Conservation (phyloP, 2,329 filamentous ascomycete species). For the Curvularia hawaiiensis region DNA sequence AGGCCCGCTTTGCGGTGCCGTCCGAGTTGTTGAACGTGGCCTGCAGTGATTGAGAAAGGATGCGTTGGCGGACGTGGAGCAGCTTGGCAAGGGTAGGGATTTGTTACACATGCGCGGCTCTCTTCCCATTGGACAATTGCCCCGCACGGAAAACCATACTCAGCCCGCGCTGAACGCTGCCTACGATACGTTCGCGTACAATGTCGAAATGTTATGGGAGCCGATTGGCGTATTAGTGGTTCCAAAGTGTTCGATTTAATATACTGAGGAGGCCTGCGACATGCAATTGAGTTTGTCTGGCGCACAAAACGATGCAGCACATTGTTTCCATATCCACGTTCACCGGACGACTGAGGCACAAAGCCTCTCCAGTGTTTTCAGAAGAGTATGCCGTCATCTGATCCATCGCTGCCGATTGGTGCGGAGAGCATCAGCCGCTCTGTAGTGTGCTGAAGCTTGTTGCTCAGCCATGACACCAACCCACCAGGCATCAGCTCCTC, state of each 20-base stretch:
- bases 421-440: conserved; percentile 1
- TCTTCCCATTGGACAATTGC: conserved; percentile 26
- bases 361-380: conserved; percentile 10
- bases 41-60: conserved; percentile 39
- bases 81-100: conserved; percentile 27
- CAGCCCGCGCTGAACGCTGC: conserved; percentile 15
- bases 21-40: conserved; percentile 42
- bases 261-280: not conserved
- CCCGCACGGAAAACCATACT: conserved; percentile 14
- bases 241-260: not conserved
- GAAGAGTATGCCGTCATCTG: conserved; percentile 38
- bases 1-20: conserved; percentile 41
- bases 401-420: conserved; percentile 8
- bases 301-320: conserved; percentile 4
- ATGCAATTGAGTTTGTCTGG: not conserved
- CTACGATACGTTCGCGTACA: not conserved
- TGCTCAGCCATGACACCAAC: conserved; percentile 38
- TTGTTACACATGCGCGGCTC: conserved; percentile 26
- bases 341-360: not conserved
- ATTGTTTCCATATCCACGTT: not conserved
- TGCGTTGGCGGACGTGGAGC: conserved; percentile 37
- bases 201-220: not conserved
- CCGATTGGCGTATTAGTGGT: not conserved
- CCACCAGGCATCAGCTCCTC: conserved; percentile 50
- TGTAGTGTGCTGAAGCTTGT: conserved; percentile 23